Evolutionary conservation across 495 filamentous ascomycete species (phyloP), one percentile per base, ranked within the genome.

Genomic region (Neurospora sp.): DNA sequence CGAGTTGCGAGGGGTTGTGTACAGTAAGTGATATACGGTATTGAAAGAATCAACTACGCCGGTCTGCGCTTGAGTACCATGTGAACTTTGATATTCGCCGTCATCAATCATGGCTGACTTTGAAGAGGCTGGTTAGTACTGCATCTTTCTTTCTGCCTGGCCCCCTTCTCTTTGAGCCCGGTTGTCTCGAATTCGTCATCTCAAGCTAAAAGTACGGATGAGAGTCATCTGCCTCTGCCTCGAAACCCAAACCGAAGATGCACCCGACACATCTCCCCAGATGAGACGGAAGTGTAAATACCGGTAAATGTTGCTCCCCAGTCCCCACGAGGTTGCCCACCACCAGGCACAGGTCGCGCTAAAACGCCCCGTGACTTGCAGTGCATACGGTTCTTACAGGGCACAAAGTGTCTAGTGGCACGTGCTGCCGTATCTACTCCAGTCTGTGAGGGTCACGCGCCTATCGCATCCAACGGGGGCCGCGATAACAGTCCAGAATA

Each of bases 371-470:
- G 54, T 62, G 54, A 62, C 54, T 62, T 62, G 54, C 54, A 59
- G 48, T 59, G 48, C 48, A 59, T 59, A 59, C 48, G 48, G 12
- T 59, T 31, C 23, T 59, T 59, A 59, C 48, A 62, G 23, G 54
- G 54, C 54, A 62, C 54, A 62, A 62, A 62, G 54, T 62, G 39
- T 44, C 11, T 62, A 5, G 44, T 71, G 76, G 79, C 79, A 81
- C 79, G 79, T 81, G 79, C 78, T 74, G 20, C 54, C 59, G 39
- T 69, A 39, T 20, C 69, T 12, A 16, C 70, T 59, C 73, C 75
- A 79, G 74, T 75, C 75, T 77, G 73, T 77, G 77, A 72, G 75
- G 78, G 77, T 80, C 79, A 80, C 79, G 77, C 78, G 78, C 76
- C 75, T 79, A 79, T 79, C 78, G 74, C 74, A 70, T 37, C 74